Conservation (phyloP, 1,284 basidiomycete species). For the Ustilago bromivora region DNA sequence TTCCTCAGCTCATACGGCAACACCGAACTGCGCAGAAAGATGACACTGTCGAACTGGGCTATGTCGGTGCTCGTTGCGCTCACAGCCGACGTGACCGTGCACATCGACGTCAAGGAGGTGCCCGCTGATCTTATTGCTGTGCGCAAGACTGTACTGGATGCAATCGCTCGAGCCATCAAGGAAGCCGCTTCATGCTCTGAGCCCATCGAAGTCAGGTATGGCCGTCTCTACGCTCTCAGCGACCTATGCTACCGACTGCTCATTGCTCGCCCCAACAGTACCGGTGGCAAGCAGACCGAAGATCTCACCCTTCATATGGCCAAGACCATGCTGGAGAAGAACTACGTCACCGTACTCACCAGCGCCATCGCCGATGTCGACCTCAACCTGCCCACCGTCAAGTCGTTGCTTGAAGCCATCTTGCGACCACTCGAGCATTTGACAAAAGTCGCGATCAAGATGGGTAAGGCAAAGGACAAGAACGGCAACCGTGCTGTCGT, state of each 20-base stretch:
- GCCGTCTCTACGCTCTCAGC: conserved; percentile 85
- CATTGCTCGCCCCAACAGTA: conserved; percentile 77
- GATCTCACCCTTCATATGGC: conserved; percentile 90
- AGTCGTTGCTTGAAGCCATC: conserved; percentile 84
- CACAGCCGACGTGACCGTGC: conserved; percentile 82
- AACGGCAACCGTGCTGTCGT: conserved; percentile 28
- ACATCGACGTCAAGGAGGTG: conserved; percentile 77
- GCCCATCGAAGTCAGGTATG: conserved; percentile 83
- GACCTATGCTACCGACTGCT: conserved; percentile 90
- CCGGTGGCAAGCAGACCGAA: conserved; percentile 72
- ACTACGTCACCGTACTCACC: conserved; percentile 90
- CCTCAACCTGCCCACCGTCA: conserved; percentile 92
- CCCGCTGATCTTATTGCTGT: conserved; percentile 81
- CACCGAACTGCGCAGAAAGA: conserved; percentile 66
- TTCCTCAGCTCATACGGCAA: conserved; percentile 61
- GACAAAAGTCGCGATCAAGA: conserved; percentile 96
- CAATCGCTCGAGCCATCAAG: conserved; percentile 86
- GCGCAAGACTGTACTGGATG: conserved; percentile 90
- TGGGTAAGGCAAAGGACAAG: conserved; percentile 78
- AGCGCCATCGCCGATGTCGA: conserved; percentile 91
- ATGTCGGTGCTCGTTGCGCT: conserved; percentile 91
- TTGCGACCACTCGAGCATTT: conserved; percentile 89
- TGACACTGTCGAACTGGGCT: conserved; percentile 76
- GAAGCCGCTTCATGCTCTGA: conserved; percentile 78
- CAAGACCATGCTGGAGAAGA: conserved; percentile 98